These are phyloP conservation scores for Leucocoprinus leucothites DNA, from an alignment of 768 basidiomycete species.

Conservation along the genomic window DNA sequence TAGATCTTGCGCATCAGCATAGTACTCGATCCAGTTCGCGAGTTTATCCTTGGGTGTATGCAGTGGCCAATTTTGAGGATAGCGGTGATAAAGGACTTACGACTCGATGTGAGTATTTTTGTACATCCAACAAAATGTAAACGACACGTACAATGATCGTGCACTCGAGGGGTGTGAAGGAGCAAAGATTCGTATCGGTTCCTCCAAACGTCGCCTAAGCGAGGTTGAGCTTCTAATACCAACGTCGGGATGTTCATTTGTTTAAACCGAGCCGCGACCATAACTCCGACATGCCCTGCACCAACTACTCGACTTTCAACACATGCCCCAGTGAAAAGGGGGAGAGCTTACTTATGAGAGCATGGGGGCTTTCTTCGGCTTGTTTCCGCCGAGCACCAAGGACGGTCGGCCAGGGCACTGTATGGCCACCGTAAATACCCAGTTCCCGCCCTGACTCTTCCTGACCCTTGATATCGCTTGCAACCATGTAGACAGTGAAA, in stretches of 20 bases:
- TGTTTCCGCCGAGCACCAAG: neutral
- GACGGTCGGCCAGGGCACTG: neutral
- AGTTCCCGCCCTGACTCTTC: slow-evolving; percentile 2
- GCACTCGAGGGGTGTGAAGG: slow-evolving; percentile 5
- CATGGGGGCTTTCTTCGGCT: slow-evolving; percentile 3
- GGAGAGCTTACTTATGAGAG: slow-evolving; percentile 4
- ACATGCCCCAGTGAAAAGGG: neutral
- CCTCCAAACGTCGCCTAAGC: slow-evolving; percentile 5
- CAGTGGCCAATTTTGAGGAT: slow-evolving; percentile 4
- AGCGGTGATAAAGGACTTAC: slow-evolving; percentile 5
- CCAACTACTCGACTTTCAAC: neutral
- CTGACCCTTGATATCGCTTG: slow-evolving; percentile 5
- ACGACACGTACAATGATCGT: slow-evolving; percentile 7
- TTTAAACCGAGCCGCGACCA: slow-evolving; percentile 8
- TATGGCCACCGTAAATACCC: slow-evolving; percentile 6
- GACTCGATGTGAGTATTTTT: neutral
- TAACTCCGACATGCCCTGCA: neutral
- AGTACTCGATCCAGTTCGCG: slow-evolving; percentile 10
- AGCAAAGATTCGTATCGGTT: slow-evolving; percentile 9
- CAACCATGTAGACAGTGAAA: slow-evolving; percentile 1
- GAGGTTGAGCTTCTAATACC: slow-evolving; percentile 2
- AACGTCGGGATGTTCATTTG: slow-evolving; percentile 9
- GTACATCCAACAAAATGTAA: neutral
- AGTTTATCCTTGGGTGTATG: slow-evolving; percentile 7
- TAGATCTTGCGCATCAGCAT: slow-evolving; percentile 7